phyloP scores from a whole-genome alignment of 2,329 filamentous ascomycete species.

The Fusarium sp. region DNA sequence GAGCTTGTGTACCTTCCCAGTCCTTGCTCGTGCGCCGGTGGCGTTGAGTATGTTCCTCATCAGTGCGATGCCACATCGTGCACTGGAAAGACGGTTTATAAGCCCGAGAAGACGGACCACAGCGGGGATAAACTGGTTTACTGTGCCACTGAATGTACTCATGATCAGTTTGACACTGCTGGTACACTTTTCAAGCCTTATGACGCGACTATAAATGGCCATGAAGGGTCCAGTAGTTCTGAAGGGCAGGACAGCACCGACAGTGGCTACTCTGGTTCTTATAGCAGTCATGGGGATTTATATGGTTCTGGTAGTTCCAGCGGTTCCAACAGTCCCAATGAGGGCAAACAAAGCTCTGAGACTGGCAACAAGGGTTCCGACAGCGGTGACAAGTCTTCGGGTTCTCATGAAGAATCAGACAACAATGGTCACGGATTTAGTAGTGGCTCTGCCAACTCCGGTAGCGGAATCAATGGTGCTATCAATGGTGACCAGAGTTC shows the following conservation, averaged over 20 bases:
- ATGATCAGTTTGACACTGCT: not conserved
- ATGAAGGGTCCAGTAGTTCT: not conserved
- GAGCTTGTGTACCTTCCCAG: slow-evolving; percentile 33
- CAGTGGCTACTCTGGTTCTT: not conserved
- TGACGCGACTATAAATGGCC: not conserved
- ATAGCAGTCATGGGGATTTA: no score
- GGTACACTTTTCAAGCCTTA: slow-evolving; percentile 1
- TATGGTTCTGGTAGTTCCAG: no score
- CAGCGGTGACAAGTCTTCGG: not conserved
- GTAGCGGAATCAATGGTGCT: not conserved
- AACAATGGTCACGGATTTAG: not conserved
- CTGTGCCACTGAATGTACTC: not conserved
- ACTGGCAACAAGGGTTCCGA: not conserved
- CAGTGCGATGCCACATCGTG: slow-evolving; percentile 26
- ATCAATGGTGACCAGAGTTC: not conserved
- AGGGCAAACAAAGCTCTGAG: not conserved
- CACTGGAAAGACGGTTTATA: slow-evolving; percentile 36
- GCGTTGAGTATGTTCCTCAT: slow-evolving; percentile 32
- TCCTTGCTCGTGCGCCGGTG: slow-evolving; percentile 36
- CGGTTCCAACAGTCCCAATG: no score
- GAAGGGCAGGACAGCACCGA: not conserved
- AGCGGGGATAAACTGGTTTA: not conserved
- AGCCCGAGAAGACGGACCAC: slow-evolving; percentile 7
- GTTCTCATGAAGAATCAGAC: not conserved
- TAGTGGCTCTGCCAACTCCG: not conserved